phyloP scores from a whole-genome alignment of 2,329 filamentous ascomycete species.

The Colletotrichum acutatum region DNA sequence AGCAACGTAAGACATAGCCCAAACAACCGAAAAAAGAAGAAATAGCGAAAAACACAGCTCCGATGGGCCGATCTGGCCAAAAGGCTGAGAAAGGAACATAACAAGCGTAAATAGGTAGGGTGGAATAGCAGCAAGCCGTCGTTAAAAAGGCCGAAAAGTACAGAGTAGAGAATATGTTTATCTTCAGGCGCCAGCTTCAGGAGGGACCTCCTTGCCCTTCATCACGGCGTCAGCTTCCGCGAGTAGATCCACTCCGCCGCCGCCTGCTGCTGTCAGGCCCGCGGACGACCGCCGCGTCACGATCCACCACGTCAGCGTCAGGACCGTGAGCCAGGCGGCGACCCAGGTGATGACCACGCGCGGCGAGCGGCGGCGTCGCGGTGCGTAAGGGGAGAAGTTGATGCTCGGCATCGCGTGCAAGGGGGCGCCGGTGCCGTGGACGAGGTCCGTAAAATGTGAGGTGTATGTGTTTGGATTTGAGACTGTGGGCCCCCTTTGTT shows the following conservation, averaged over 20 bases:
- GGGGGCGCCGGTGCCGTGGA: not conserved
- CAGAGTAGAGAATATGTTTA: not conserved
- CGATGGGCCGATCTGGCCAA: not conserved
- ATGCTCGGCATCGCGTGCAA: slow-evolving; percentile 2
- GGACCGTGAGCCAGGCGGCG: slow-evolving; percentile 27
- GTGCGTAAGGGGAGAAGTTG: slow-evolving; percentile 33
- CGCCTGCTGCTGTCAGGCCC: not conserved
- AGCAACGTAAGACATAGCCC: not conserved
- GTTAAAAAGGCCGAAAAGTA: too few relatives aligned
- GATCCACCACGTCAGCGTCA: slow-evolving; percentile 35
- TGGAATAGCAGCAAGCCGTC: too few relatives aligned
- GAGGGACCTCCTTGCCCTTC: slow-evolving; percentile 30
- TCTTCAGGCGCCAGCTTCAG: slow-evolving; percentile 8
- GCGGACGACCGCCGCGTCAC: slow-evolving; percentile 7
- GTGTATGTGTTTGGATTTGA: not conserved
- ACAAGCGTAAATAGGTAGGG: not conserved
- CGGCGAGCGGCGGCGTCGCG: slow-evolving; percentile 23
- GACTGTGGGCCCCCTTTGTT: not conserved
- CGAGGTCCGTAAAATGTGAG: not conserved
- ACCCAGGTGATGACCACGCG: slow-evolving; percentile 34
- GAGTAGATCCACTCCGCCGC: not conserved
- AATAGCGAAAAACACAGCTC: not conserved
- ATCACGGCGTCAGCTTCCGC: slow-evolving; percentile 18
- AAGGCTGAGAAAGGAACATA: not conserved
- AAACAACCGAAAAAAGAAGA: not conserved